Percentiles rank a stretch among this genome's conserved stretches.
Evolutionary conservation across 495 filamentous ascomycete genomes (phyloP).

Genomic region (Sabuloglossum arenarium): DNA sequence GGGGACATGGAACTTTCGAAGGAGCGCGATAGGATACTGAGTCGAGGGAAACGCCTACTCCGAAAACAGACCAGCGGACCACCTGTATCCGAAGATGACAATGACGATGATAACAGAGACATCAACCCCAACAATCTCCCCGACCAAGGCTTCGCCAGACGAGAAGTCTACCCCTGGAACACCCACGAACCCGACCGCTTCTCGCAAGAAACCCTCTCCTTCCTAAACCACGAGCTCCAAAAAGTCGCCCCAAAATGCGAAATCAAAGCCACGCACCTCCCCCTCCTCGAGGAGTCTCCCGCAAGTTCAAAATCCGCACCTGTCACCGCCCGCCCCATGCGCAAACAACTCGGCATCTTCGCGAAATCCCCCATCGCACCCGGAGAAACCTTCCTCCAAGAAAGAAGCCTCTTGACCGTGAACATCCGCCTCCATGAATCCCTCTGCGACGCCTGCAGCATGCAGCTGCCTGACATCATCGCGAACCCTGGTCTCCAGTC

Average conservation of each 20-base stretch:
- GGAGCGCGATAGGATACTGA: conserved; percentile 4
- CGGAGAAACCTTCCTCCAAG: conserved; percentile 55
- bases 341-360: conserved; percentile 68
- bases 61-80: conserved; percentile 20
- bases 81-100: conserved; percentile 13
- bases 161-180: conserved; percentile 93
- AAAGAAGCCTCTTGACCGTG: conserved; percentile 63
- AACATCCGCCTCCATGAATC: conserved; percentile 62
- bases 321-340: conserved; percentile 1
- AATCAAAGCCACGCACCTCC: conserved; percentile 50
- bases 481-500: conserved; percentile 14
- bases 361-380: conserved; percentile 61
- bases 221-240: conserved; percentile 44
- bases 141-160: conserved; percentile 54
- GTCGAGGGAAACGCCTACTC: neutral
- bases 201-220: conserved; percentile 37
- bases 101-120: neutral
- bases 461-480: conserved; percentile 35
- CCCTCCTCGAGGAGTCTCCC: conserved; percentile 25
- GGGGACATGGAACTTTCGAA: conserved; percentile 22
- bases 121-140: conserved; percentile 22
- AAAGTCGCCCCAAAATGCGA: conserved; percentile 45
- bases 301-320: too few species aligned
- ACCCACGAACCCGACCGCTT: conserved; percentile 69
- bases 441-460: conserved; percentile 67